A percentile compares a stretch with the other conserved stretches of the same genome.
phyloP scores from a whole-genome alignment of 805 yeast genomes.

The Naumovozyma castellii region DNA sequence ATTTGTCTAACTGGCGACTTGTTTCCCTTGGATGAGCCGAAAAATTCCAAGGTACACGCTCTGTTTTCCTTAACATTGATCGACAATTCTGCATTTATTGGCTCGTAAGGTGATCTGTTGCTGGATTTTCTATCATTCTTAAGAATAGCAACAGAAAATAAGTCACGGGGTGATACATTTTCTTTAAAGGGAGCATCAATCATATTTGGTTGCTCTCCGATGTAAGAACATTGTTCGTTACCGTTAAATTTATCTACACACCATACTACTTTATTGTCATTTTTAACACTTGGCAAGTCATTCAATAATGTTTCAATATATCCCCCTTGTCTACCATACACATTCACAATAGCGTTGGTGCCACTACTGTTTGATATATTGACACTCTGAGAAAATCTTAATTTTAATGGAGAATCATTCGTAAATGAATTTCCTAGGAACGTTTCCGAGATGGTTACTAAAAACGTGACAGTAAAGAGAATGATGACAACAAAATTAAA shows the following conservation, averaged over 20 bases:
- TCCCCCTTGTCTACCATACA: conserved; percentile 1
- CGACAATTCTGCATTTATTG: conserved; percentile 51
- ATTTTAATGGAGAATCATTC: conserved; percentile 51
- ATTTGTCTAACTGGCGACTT: conserved; percentile 58
- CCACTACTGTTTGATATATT: conserved; percentile 23
- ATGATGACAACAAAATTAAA: conserved; percentile 42
- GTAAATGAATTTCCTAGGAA: conserved; percentile 47
- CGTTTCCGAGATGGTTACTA: conserved; percentile 31
- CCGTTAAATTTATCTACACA: conserved; percentile 38
- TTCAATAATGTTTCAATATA: conserved; percentile 35
- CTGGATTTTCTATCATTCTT: conserved; percentile 38
- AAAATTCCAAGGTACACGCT: conserved; percentile 53
- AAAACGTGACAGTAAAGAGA: conserved; percentile 32
- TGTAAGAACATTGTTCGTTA: conserved; percentile 44
- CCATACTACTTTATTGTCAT: conserved; percentile 17
- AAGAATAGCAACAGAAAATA: conserved; percentile 36
- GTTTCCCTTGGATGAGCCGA: conserved; percentile 32
- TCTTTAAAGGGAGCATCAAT: conserved; percentile 31
- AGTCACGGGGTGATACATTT: conserved; percentile 33
- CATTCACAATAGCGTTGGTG: neutral
- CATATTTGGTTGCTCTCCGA: conserved; percentile 41
- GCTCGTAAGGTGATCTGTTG: conserved; percentile 48
- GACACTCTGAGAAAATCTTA: conserved; percentile 57
- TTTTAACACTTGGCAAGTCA: conserved; percentile 59
- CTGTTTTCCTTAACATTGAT: conserved; percentile 55